Evolutionary conservation across 2,329 filamentous ascomycete species (phyloP), one percentile per base, ranked within the genome.

Genomic region (Chaetomium sp.): DNA sequence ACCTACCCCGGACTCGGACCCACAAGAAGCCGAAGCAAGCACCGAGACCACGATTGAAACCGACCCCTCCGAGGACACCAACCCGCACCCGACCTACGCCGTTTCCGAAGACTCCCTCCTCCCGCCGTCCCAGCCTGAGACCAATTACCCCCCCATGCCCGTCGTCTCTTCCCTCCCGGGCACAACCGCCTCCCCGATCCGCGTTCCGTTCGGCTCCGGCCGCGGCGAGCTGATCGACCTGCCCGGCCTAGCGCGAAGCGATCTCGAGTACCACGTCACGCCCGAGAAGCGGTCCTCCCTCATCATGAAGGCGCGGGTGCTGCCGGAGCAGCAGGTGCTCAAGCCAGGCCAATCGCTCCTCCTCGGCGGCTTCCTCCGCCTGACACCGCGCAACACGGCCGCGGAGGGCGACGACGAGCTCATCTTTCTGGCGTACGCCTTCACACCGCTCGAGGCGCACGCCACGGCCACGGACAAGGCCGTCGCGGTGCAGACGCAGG

Each of bases 151-250:
- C 5, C 81, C 87, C 19, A 93, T 98, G 85, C 94, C 94, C 1
- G 78, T 96, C 12, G 90, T 97, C 1, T 97, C 93, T 0, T 85
- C 91, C 4, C 82, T 97, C 2, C 92, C 95, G 0, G 95, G 96
- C 10, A 99, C 95, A 0, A 99, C 95, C 0, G 95, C 93, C 1
- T 96, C 93, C 0, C 95, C 95, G 0, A 98, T 99, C 70, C 89
- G 95, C 31, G 87, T 98, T 21, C 92, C 93, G 0, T 99, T 95
- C 74, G 93, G 93, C 54, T 87, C 87, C 65, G 90, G 91, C 27
- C 90, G 87, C 72, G 95, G 95, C 63, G 96, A 99, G 76, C 82
- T 99, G 38, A 92, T 99, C 71, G 95, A 99, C 74, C 83, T 99
- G 16, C 95, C 95, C 0, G 95, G 95, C 0, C 80, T 99, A 38